phyloP scores from a whole-genome alignment of 2,329 filamentous ascomycete species.

The Fusarium subtropicale region DNA sequence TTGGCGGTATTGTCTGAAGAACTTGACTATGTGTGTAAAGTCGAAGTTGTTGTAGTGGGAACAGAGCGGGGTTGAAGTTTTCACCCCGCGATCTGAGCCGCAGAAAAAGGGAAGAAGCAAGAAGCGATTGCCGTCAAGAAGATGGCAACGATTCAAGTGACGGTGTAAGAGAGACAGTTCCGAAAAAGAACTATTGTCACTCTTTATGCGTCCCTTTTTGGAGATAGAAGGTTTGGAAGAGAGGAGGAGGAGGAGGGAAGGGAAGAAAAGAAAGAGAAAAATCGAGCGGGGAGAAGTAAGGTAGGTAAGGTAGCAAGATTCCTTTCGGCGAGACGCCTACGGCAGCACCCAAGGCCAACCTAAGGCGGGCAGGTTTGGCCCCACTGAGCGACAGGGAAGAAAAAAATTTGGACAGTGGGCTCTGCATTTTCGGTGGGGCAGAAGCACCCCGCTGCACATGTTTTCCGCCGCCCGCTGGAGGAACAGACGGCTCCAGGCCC shows the following conservation, averaged over 20 bases:
- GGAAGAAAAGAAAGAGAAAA: constrained; percentile 41
- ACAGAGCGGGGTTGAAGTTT: constrained; percentile 61
- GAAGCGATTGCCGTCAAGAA: constrained; percentile 46
- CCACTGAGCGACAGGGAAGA: constrained; percentile 37
- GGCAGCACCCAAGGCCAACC: constrained; percentile 25
- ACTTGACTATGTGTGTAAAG: constrained; percentile 55
- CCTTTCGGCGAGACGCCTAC: constrained; percentile 31
- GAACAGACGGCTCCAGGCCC: constrained; percentile 40
- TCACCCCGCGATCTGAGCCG: constrained; percentile 54
- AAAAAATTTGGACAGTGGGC: constrained; percentile 45
- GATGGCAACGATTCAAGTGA: constrained; percentile 49
- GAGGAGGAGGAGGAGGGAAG: constrained; percentile 21
- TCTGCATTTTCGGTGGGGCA: constrained; percentile 35
- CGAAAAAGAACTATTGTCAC: constrained; percentile 53
- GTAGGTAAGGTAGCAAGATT: constrained; percentile 40
- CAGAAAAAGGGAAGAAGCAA: constrained; percentile 42
- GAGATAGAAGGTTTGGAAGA: constrained; percentile 42
- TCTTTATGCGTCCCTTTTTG: constrained; percentile 55
- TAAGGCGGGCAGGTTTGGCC: not conserved
- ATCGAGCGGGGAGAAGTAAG: constrained; percentile 47
- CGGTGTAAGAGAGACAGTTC: constrained; percentile 55
- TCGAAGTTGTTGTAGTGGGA: constrained; percentile 51
- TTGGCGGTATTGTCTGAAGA: constrained; percentile 80
- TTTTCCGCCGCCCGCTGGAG: constrained; percentile 23
- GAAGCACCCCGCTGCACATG: constrained; percentile 25